Evolutionary conservation across 129 eudicot species (phyloP), one percentile per base, ranked within the genome.

Genomic region (Flaveria robusta): DNA sequence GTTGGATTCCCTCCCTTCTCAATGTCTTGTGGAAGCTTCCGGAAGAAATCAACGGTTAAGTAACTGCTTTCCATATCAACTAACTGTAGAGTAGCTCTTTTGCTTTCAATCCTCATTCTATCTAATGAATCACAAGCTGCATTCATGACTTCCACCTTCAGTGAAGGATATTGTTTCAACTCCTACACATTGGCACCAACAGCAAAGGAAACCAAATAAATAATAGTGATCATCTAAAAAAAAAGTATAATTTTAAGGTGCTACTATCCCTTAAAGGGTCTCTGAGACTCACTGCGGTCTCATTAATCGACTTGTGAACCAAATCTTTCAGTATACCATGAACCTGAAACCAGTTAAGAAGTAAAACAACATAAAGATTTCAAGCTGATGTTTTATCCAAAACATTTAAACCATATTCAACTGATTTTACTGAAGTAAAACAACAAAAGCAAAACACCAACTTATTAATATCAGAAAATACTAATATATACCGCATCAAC

Each of bases 1-100:
- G 98, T 91, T 75, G 98, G 98, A 76, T 91, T 91, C 65, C 98
- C 97, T 34, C 98, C 98, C 85, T 94, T 94, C 86, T 91, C 98
- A 34, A 89, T 70, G 77, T 94, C 97, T 70, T 91, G 98, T 71
- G 98, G 98, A 84, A 94, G 97, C 88, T 91, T 94, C 58, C 98
- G 87, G 81, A 94, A 94, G 85, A 87, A 94, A 43, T 94, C 98
- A 56, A 94, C 89, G 22, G 98, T 94, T 64, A 94, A 74, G 76
- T 94, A 94, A 85, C 96, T 88, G 52, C 88, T 85, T 75, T 94
- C 98, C 98, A 94, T 94, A 13, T 94, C 98, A 24, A 94, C 97
- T 51, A 94, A 88, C 88, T 88, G 98, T 71, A 94, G 39, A 65
- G 97, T 86, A 15, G 97, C 98, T 79, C 80, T 87, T 88, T 76